Evolutionary conservation across 129 eudicot species (phyloP), one percentile per base, ranked within the genome.

Genomic region (Artemisia annua): DNA sequence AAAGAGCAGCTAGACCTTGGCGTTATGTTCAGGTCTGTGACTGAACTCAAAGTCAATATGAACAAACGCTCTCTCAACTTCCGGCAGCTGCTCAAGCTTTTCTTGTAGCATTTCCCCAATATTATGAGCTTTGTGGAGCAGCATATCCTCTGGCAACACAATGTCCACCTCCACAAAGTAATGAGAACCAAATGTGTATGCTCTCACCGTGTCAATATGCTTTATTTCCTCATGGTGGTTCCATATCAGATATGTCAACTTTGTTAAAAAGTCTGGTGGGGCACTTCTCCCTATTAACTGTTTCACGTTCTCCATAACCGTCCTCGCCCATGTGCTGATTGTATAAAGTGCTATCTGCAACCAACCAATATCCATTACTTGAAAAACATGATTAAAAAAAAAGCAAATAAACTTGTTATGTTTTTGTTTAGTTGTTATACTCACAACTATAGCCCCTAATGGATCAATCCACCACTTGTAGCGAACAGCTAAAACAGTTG

Each of bases 381-480:
- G 35, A 0, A 57, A 10, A 10, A 54, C 2, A 56, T 57, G 60
- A 24, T 26, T n/a, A n/a, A 12, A 49, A 12, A 5, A 49, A 68
- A 13, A 3, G 5, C 4, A 43, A 16, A 4, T 28, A 26, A n/a
- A 24, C 11, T 16, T 15, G n/a, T n/a, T n/a, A n/a, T n/a, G n/a
- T n/a, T n/a, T n/a, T n/a, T n/a, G n/a, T n/a, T n/a, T n/a, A 10
- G 10, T 39, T 39, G 2, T 5, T 44, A 59, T 76, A 75, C 97
- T 86, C 49, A 91, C 97, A 5, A 86, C 50, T 43, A 93, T 90
- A 62, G 98, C 98, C 17, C 98, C 98, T 1, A 83, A 22, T 1
- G 98, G 98, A 87, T 93, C 98, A 62, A 93, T 93, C 98, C 98
- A 93, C 98, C 98, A 93, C 73, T 62, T 49, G 82, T 35, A 89